Evolutionary conservation across 495 filamentous ascomycete species (phyloP).

Genomic region (Tuber indicum): DNA sequence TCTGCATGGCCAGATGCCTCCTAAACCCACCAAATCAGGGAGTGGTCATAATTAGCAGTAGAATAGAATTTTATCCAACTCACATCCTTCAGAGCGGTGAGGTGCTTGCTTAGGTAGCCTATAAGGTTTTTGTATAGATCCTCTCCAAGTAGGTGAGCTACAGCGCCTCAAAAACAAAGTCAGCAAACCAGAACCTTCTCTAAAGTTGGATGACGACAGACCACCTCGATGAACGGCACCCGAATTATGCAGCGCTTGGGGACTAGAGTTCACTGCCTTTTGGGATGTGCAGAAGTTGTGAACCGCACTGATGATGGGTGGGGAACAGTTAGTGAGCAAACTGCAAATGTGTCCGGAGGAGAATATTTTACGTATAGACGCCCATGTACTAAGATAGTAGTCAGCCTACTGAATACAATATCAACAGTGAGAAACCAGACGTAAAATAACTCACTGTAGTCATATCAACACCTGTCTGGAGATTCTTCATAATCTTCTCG

Average conservation of each 20-base stretch:
- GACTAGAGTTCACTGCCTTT: constrained; percentile 60
- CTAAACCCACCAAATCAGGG: constrained; percentile 41
- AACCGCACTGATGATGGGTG: constrained; percentile 60
- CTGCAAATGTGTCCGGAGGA: not conserved
- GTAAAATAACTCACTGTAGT: constrained; percentile 56
- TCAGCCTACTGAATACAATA: constrained; percentile 34
- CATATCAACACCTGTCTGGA: constrained; percentile 90
- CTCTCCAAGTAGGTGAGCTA: constrained; percentile 89
- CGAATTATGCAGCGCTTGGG: constrained; percentile 42
- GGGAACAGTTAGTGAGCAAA: constrained; percentile 15
- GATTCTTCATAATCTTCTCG: constrained; percentile 81
- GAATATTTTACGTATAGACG: constrained; percentile 72
- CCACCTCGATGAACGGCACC: constrained; percentile 69
- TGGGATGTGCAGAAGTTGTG: constrained; percentile 99
- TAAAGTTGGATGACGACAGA: constrained; percentile 42
- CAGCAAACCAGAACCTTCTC: constrained; percentile 36
- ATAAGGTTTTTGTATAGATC: constrained; percentile 90
- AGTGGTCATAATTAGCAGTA: not conserved
- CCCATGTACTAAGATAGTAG: constrained; percentile 72
- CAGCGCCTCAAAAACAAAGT: constrained; percentile 17
- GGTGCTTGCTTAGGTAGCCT: constrained; percentile 70
- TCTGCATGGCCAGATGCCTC: constrained; percentile 72
- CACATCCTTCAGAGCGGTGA: constrained; percentile 52
- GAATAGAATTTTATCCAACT: constrained; percentile 2
- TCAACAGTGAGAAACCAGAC: not conserved